These are phyloP conservation scores for Asterophora lycoperdoides DNA, from an alignment of 768 basidiomycete genomes.

Conservation along the genomic window DNA sequence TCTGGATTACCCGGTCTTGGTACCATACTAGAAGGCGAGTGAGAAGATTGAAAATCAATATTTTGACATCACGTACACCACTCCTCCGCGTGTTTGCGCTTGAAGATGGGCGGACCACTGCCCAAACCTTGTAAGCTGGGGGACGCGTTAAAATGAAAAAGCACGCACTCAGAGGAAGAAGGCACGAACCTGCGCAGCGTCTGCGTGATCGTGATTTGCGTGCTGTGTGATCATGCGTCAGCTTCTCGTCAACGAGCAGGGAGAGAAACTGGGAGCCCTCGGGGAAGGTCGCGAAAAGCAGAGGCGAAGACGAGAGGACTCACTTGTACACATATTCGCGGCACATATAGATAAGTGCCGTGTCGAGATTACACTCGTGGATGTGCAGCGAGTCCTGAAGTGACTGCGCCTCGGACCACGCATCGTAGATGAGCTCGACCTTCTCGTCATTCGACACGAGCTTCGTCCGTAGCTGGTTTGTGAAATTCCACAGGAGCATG, in stretches of 20 bases:
- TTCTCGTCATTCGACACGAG: conserved; percentile 44
- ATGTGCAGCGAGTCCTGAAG: conserved; percentile 64
- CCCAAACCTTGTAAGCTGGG: conserved; percentile 48
- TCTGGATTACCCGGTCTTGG: conserved; percentile 61
- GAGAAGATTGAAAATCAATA: background rate
- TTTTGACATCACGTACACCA: conserved; percentile 56
- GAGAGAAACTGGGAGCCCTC: background rate
- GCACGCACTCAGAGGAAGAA: conserved; percentile 16
- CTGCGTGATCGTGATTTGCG: conserved; percentile 60
- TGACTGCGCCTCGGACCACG: conserved; percentile 61
- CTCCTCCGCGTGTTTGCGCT: conserved; percentile 67
- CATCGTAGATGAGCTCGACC: conserved; percentile 54
- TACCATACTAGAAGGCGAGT: conserved; percentile 49
- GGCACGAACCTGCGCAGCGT: conserved; percentile 57
- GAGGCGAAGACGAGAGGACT: conserved; percentile 24
- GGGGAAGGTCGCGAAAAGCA: background rate
- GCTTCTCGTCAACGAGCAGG: too few species aligned
- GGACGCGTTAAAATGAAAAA: conserved; percentile 12
- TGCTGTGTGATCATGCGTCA: conserved; percentile 36
- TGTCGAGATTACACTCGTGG: conserved; percentile 70
- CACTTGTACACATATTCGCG: conserved; percentile 76
- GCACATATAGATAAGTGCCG: conserved; percentile 58
- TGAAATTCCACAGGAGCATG: conserved; percentile 79
- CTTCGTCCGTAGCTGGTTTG: conserved; percentile 46
- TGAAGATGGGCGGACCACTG: conserved; percentile 51